Evolutionary conservation across 306 rosid genomes (phyloP), one percentile per base, ranked within the genome.

Genomic region (Cicer bijugum): DNA sequence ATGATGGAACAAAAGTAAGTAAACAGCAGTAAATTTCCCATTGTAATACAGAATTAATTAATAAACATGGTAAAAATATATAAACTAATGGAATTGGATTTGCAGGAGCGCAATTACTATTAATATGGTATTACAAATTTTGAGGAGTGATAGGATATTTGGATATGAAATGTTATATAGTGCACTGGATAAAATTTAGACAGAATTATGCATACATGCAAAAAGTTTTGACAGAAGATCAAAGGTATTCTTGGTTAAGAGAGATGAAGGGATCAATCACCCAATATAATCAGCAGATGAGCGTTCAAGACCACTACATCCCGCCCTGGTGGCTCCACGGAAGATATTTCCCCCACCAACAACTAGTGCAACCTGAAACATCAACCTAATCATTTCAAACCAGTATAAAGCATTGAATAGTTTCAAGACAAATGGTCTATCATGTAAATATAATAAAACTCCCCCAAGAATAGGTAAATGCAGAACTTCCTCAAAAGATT

Each of bases 301-400:
- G 70, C 96, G 99, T 38, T 91, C 99, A 33, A 94, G 92, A 71
- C 97, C 96, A 44, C 97, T 81, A 80, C 88, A 39, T 84, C 99
- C 99, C 1, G 91, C 93, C 96, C 94, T 85, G 63, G 95, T 82
- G 12, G 99, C 83, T 77, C 97, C 99, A 61, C 99, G 97, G 75
- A 94, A 94, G 67, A 94, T 94, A 79, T 94, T 94, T 3, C 96
- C 99, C 65, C 99, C 97, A 48, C 99, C 99, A 56, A 94, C 97
- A 17, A 94, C 97, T 16, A 94, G 83, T 23, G 99, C 96, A 78
- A 94, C 99, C 99, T 94, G 88, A 88, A 87, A 83, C 62, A 82
- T 43, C 67, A 60, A 63, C 75, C 75, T 7, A 78, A 71, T 75
- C n/a, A 69, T 80, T 50, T 39, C 19, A 71, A 57, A 63, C 65